Conservation (phyloP, 1,139 yeast genomes). For the Chernovozyma aurita region DNA sequence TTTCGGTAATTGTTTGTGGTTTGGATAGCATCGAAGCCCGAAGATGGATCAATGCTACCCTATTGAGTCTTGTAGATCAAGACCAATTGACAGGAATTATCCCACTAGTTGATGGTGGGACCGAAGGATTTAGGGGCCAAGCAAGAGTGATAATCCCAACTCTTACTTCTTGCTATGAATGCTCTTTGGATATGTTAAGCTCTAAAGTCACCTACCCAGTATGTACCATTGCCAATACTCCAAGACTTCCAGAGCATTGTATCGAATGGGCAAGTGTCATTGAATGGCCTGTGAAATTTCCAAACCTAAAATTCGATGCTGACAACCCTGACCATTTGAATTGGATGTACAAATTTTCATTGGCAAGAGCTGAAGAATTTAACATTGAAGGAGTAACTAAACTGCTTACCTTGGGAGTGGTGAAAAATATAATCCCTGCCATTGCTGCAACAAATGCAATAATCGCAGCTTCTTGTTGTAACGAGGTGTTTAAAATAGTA, state of each 20-base stretch:
- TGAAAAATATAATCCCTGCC: conserved; percentile 89
- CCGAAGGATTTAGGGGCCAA: conserved; percentile 94
- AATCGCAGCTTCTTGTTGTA: conserved; percentile 87
- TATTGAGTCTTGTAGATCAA: conserved; percentile 57
- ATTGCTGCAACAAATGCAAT: conserved; percentile 93
- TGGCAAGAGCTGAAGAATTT: conserved; percentile 56
- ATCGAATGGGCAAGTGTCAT: conserved; percentile 85
- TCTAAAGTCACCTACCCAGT: conserved; percentile 76
- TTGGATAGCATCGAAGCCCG: conserved; percentile 88
- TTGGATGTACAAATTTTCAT: conserved; percentile 58
- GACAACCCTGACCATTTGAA: conserved; percentile 67
- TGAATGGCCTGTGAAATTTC: conserved; percentile 61
- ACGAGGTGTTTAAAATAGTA: conserved; percentile 77
- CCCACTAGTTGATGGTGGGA: conserved; percentile 92
- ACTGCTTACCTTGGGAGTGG: conserved; percentile 76
- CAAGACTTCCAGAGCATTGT: conserved; percentile 91
- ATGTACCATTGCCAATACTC: conserved; percentile 93
- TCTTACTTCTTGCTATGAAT: conserved; percentile 85
- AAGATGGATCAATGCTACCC: conserved; percentile 81
- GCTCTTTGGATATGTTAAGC: conserved; percentile 75
- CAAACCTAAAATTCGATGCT: conserved; percentile 52
- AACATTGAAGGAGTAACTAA: conserved; percentile 72
- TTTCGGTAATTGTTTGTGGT: conserved; percentile 78
- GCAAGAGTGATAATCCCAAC: conserved; percentile 84
- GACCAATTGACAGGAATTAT: conserved; percentile 52